Base-by-base conservation (phyloP, 139 green algal species). In the Tetradesmus lagerheimii region DNA sequence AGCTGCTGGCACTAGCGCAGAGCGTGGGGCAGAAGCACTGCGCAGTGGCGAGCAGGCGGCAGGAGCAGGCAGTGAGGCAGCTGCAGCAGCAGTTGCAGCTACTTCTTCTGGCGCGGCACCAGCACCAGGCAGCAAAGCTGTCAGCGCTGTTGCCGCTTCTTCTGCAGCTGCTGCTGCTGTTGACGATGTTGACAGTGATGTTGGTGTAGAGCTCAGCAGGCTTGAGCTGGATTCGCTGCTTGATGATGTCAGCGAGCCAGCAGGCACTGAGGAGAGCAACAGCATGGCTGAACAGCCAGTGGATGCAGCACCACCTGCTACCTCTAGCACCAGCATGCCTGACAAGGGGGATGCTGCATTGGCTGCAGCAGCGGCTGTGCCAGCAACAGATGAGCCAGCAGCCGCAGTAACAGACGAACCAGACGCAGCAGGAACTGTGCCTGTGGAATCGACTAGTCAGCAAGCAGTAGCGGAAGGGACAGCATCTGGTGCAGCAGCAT, bases 41-140 rank as follows among this genome's bases (percentile, higher is more conserved):
- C 8, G 47, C 47, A 62, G 12, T 62, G 47, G 1, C 47, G 47
- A 62, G 71, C 71, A 37, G 31, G 1, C 29, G 41, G 2, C 71
- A 79, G 71, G 15, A 8, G n/a, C 31, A 79, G 4, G 71, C 31
- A 41, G 71, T 34, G 29, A 12, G 29, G 29, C 66, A 76, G 66
- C 9, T 31, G 29, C 66, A 76, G 29, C 62, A 12, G 71, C 71
- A 39, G 71, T 2, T 25, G 71, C 29, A 34, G 71, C 27, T 37
- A n/a, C 31, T 1, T 41, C 71, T 79, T n/a, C 71, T 41, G 71
- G 2, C 4, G 71, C 71, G 23, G 31, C 3, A 38, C 31, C 71
- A 79, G 71, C 71, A 79, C n/a, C 71, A 41, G n/a, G 31, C 71
- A 79, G 71, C 71, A 38, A 9, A 20, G 71, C 71, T 79, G 57